A percentile compares a stretch with the other conserved stretches of the same genome.
Conservation (phyloP, 148 eudicot species). For the Chenopodium album region DNA sequence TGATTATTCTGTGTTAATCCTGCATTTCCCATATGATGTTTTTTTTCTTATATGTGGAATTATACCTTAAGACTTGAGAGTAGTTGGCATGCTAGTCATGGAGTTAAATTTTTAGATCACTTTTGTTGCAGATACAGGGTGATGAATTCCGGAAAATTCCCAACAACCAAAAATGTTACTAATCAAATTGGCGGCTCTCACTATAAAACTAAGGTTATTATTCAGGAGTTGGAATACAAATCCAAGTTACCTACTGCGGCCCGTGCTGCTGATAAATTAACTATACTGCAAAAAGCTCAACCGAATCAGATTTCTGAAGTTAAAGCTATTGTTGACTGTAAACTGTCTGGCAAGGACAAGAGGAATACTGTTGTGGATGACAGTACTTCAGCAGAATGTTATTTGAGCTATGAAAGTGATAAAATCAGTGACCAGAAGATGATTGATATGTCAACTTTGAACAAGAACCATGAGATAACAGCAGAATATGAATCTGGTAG, state of each 20-base stretch:
- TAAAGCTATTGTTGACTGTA: not conserved
- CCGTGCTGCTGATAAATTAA: not conserved
- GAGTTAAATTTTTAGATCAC: not conserved
- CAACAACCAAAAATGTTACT: conserved; percentile 10
- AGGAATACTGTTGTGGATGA: conserved; percentile 6
- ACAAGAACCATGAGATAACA: not conserved
- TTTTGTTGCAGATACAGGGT: conserved; percentile 35
- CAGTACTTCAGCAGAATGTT: conserved; percentile 9
- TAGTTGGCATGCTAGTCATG: not conserved
- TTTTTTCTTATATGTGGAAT: not conserved
- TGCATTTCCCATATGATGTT: not conserved
- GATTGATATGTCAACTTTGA: not conserved
- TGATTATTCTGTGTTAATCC: not conserved
- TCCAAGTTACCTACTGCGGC: conserved; percentile 13
- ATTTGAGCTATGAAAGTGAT: not conserved
- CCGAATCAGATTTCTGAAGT: not conserved
- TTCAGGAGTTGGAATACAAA: conserved; percentile 37
- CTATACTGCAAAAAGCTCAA: not conserved
- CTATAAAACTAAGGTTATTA: conserved; percentile 27
- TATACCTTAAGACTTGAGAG: not conserved
- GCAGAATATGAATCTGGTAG: not conserved
- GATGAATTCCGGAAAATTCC: conserved; percentile 38
- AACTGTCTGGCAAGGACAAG: not conserved
- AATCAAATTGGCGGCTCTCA: conserved; percentile 33
- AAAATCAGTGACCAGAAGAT: not conserved